A percentile compares a stretch with the other conserved stretches of the same genome.
These are phyloP conservation scores for Tetradesmus lagerheimii DNA, from an alignment of 139 green algal species.

Conservation along the genomic window DNA sequence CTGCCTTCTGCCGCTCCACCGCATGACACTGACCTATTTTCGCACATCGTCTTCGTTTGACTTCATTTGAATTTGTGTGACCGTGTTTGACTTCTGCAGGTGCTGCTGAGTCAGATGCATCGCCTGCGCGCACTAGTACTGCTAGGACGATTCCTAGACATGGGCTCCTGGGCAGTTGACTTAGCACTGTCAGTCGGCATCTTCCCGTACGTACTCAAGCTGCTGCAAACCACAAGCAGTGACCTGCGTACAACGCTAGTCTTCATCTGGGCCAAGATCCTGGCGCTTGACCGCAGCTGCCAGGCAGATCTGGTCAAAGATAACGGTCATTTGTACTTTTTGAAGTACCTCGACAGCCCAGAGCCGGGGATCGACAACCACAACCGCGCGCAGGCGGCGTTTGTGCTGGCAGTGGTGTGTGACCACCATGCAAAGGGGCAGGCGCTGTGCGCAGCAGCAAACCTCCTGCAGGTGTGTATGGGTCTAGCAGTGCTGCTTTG, in stretches of 20 bases:
- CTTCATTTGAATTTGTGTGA: no score
- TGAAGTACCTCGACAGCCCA: constrained; percentile 88
- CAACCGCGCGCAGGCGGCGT: constrained; percentile 75
- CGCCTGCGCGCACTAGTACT: constrained; percentile 94
- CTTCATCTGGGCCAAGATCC: constrained; percentile 99
- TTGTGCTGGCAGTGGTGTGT: constrained; percentile 95
- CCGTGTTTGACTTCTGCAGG: constrained; percentile 59
- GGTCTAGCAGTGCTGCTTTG: not conserved
- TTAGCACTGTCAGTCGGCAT: constrained; percentile 97
- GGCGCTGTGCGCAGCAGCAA: constrained; percentile 57
- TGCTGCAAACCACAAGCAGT: constrained; percentile 95
- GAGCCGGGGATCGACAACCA: constrained; percentile 13
- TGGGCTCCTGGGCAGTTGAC: constrained; percentile 98
- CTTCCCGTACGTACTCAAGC: constrained; percentile 99
- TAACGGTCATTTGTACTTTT: constrained; percentile 96
- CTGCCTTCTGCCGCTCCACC: no score
- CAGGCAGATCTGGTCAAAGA: constrained; percentile 97
- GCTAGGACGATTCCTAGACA: constrained; percentile 97
- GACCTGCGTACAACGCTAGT: constrained; percentile 96
- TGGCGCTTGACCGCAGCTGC: constrained; percentile 92
- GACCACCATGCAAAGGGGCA: constrained; percentile 82
- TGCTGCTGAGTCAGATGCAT: constrained; percentile 97
- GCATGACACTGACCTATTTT: no score
- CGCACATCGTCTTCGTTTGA: no score
- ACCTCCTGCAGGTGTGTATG: constrained; percentile 58